Conservation (phyloP, 2,329 filamentous ascomycete species). For the Arthrobotrys entomopaga region DNA sequence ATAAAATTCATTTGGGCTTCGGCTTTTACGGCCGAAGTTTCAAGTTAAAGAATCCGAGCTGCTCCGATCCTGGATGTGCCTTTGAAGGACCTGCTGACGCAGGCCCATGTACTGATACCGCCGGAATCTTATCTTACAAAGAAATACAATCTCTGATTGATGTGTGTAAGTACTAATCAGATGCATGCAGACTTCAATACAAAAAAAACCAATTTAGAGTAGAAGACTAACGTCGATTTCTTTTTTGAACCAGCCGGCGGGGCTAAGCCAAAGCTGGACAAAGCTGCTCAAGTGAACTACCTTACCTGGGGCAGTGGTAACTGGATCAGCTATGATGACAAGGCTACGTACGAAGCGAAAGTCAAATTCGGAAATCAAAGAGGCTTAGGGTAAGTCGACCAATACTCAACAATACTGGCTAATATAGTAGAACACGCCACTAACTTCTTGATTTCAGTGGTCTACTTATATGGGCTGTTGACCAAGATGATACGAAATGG, state of each 20-base stretch:
- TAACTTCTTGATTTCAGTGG: conserved; percentile 33
- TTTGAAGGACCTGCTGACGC: conserved; percentile 46
- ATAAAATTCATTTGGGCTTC: conserved; percentile 56
- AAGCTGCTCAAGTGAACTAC: conserved; percentile 36
- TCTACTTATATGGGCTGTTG: conserved; percentile 61
- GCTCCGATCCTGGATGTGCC: conserved; percentile 58
- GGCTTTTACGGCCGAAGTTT: conserved; percentile 58
- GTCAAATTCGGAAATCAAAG: conserved; percentile 38
- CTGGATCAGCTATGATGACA: conserved; percentile 44
- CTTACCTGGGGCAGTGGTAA: conserved; percentile 39
- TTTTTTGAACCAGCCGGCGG: conserved; percentile 24
- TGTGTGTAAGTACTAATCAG: conserved; percentile 23
- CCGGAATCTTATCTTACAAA: conserved; percentile 35
- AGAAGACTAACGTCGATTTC: conserved; percentile 3
- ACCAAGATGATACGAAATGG: conserved; percentile 58
- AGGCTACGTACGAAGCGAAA: conserved; percentile 34
- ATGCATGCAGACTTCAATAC: neutral
- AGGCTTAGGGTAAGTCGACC: conserved; percentile 55
- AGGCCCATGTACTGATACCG: conserved; percentile 43
- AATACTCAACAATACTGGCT: conserved; percentile 6
- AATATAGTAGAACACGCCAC: conserved; percentile 12
- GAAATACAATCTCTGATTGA: conserved; percentile 41
- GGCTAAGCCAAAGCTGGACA: conserved; percentile 34
- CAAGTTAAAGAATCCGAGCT: conserved; percentile 56
- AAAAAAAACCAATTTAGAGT: neutral